phyloP scores from a whole-genome alignment of 1,284 basidiomycete genomes.

The Puccinia sorghi region DNA sequence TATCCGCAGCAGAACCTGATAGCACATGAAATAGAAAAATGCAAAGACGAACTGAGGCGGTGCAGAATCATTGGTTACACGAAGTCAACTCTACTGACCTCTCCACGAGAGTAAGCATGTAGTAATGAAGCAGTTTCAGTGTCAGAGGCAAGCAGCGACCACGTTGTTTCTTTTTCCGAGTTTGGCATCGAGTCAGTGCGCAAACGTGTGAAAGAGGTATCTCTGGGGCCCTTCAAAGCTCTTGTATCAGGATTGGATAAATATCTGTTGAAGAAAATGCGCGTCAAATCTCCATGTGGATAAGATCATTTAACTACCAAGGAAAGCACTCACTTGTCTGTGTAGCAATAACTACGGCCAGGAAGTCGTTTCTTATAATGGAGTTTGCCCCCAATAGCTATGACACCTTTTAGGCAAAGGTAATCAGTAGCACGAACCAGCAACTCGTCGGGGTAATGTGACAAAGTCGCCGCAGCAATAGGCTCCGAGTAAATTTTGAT shows the following conservation, averaged over 20 bases:
- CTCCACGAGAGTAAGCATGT: constrained; percentile 41
- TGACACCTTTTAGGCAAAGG: constrained; percentile 33
- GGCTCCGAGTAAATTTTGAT: constrained; percentile 41
- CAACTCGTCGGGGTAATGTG: constrained; percentile 28
- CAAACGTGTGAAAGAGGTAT: constrained; percentile 4
- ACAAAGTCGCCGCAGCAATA: constrained; percentile 34
- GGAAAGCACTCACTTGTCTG: constrained; percentile 41
- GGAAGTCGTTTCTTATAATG: constrained; percentile 43
- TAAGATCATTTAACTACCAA: not conserved
- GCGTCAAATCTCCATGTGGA: not conserved
- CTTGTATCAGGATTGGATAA: constrained; percentile 29
- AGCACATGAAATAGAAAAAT: not conserved
- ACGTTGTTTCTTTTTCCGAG: constrained; percentile 2
- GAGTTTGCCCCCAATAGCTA: constrained; percentile 32
- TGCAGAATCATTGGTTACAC: not conserved
- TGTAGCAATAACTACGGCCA: constrained; percentile 47
- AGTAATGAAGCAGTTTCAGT: constrained; percentile 41
- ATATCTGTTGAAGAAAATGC: constrained; percentile 10
- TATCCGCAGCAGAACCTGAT: constrained; percentile 29
- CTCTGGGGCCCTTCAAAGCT: constrained; percentile 12
- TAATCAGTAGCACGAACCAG: constrained; percentile 29
- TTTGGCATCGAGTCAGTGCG: not conserved
- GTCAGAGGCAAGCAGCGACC: constrained; percentile 45
- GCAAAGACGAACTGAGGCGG: not conserved
- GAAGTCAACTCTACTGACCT: not conserved